Evolutionary conservation across 179 eudicot species (phyloP).

Genomic region (Corrigiola litoralis): DNA sequence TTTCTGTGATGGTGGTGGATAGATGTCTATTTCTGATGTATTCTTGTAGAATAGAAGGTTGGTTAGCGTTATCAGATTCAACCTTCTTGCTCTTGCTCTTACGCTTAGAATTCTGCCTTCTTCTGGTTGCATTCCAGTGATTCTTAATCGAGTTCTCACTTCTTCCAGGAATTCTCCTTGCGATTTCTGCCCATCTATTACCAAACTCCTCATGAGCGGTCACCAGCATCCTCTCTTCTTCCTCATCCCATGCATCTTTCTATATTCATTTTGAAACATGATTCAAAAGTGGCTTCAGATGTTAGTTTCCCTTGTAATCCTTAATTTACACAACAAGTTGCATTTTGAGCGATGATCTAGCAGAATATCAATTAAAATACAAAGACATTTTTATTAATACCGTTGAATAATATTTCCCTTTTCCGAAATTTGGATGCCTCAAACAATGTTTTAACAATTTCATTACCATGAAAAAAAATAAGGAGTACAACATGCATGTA

Average conservation of each 20-base stretch:
- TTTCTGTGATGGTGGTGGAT: background rate
- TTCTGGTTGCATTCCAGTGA: slow-evolving; percentile 75
- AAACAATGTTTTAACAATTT: too few species aligned
- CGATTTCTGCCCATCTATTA: slow-evolving; percentile 72
- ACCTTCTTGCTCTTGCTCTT: slow-evolving; percentile 27
- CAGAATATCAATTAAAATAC: too few species aligned
- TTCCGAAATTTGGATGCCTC: too few species aligned
- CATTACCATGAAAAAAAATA: too few species aligned
- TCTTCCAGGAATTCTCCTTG: slow-evolving; percentile 57
- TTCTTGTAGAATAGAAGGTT: slow-evolving; percentile 45
- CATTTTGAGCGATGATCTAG: too few species aligned
- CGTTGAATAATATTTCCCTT: too few species aligned
- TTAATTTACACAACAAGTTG: too few species aligned
- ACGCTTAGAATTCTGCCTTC: slow-evolving; percentile 46
- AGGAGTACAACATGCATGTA: too few species aligned
- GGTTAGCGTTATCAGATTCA: slow-evolving; percentile 5
- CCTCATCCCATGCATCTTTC: slow-evolving; percentile 74
- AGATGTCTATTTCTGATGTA: slow-evolving; percentile 37
- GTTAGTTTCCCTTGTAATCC: too few species aligned
- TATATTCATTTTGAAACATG: slow-evolving; percentile 8
- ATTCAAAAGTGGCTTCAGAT: background rate
- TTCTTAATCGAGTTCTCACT: slow-evolving; percentile 76
- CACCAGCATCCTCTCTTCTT: slow-evolving; percentile 56
- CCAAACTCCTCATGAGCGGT: slow-evolving; percentile 50
- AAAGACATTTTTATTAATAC: too few species aligned